Percentiles rank a stretch among this genome's conserved stretches.
Evolutionary conservation across 2,329 filamentous ascomycete species (phyloP).

Genomic region (Grosmannia huntii): DNA sequence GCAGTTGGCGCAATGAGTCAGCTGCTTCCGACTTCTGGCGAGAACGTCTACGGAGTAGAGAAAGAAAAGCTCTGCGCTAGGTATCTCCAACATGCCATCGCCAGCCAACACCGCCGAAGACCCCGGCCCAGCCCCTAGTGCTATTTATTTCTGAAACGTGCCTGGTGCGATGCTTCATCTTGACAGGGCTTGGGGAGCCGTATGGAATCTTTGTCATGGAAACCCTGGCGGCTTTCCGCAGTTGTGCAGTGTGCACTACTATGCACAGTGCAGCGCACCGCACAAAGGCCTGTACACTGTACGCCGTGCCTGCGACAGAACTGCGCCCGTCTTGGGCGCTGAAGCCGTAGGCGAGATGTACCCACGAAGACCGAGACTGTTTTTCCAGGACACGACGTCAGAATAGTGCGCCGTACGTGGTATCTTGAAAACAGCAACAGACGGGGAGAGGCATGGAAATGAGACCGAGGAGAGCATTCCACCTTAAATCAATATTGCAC

Average conservation of each 20-base stretch:
- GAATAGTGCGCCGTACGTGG: too few relatives aligned
- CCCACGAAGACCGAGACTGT: not conserved
- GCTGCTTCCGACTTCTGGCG: not conserved
- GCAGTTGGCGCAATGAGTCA: not conserved
- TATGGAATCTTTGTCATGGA: not conserved
- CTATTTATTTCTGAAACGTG: constrained; percentile 3
- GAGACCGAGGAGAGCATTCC: not conserved
- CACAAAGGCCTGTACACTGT: not conserved
- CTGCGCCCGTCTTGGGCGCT: not conserved
- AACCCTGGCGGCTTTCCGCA: not conserved
- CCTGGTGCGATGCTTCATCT: constrained; percentile 28
- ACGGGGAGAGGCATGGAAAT: not conserved
- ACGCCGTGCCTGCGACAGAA: not conserved
- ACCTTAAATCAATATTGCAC: not conserved
- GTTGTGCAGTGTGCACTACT: not conserved
- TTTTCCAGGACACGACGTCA: not conserved
- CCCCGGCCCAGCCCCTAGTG: not conserved
- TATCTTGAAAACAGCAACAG: too few relatives aligned
- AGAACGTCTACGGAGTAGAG: not conserved
- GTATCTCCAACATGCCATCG: constrained; percentile 8
- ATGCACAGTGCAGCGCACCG: not conserved
- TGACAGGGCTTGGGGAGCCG: constrained; percentile 18
- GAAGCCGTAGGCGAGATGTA: not conserved
- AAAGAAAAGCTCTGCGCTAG: constrained; percentile 28
- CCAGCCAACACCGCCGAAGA: not conserved